Base-by-base conservation (phyloP, 2,329 filamentous ascomycete species). In the Cladosporium sp. region DNA sequence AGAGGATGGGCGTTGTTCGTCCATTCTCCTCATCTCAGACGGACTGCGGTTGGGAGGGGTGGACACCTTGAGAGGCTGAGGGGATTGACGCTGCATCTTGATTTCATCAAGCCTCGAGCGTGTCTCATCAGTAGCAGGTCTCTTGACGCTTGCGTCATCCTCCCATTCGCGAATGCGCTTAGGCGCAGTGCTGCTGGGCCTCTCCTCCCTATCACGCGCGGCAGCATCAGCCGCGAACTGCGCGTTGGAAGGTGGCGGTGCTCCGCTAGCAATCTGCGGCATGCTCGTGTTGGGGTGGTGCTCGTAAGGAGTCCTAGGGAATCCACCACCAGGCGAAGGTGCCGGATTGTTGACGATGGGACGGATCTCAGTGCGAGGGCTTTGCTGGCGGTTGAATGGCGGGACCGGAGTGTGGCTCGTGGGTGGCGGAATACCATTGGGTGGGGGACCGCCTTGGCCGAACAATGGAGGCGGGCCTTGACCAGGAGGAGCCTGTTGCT, bases 131-230 rank as follows among this genome's bases (percentile, higher is more conserved):
- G 87, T 96, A 9, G 90, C 88, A 61, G 89, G 86, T 78, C 97
- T 97, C 79, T 97, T 96, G 45, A 82, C 80, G 55, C 61, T 63
- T 42, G 55, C 56, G 37, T 95, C 91, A 37, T 93, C 88, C 65
- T 97, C 94, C 92, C 94, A 97, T 69, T 97, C 94, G 51, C 92
- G 87, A 72, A 87, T 83, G 59, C 94, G 85, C 81, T 99, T 99
- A 59, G 88, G 85, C 11, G 90, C 80, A 2, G 80, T 88, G 38
- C 91, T 95, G 1, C 88, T 76, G 17, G 92, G 90, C n/a, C 92
- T 84, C 42, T 87, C 84, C 58, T 96, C 88, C 61, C 82, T 74
- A 50, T 87, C 84, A 54, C 84, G 88, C 60, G 84, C 80, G 22
- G 84, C 83, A 60, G 84, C 82, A 69, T 93, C 88, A 49, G 88